These are phyloP conservation scores for Rosa hybrid DNA, from an alignment of 331 rosid genomes.

Conservation along the genomic window DNA sequence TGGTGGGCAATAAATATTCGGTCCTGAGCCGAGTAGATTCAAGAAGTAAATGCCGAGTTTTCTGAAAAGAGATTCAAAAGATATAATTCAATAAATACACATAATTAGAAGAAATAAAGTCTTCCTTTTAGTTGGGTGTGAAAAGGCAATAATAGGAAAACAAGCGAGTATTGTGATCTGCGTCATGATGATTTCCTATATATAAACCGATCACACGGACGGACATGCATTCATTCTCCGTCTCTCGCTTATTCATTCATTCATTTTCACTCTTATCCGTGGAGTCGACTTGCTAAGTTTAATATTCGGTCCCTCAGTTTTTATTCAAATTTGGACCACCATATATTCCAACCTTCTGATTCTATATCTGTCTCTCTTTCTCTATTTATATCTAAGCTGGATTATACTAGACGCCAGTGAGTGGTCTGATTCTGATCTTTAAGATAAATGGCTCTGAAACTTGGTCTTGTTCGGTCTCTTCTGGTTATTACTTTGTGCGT, in stretches of 20 bases:
- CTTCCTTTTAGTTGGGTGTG: background rate
- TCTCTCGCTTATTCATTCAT: background rate
- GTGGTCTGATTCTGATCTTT: background rate
- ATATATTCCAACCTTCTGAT: background rate
- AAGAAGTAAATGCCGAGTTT: background rate
- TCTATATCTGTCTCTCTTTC: background rate
- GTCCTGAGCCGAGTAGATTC: background rate
- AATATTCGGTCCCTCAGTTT: background rate
- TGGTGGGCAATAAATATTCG: too few relatives aligned
- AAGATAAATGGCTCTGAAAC: constrained; percentile 31
- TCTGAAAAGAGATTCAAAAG: background rate
- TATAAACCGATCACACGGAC: background rate
- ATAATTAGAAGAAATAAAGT: background rate
- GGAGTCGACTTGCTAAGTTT: background rate
- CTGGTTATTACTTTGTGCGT: background rate
- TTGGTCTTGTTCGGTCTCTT: background rate
- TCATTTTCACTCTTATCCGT: background rate
- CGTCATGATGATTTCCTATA: background rate
- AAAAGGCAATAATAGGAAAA: background rate
- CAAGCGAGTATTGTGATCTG: background rate
- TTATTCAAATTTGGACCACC: constrained; percentile 6
- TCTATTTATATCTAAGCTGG: background rate
- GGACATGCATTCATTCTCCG: background rate
- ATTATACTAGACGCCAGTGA: background rate
- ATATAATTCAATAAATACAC: background rate